Percentiles rank a stretch among this genome's conserved stretches.
Conservation (phyloP, 1,139 yeast genomes). For the Yamadazyma triangularis region DNA sequence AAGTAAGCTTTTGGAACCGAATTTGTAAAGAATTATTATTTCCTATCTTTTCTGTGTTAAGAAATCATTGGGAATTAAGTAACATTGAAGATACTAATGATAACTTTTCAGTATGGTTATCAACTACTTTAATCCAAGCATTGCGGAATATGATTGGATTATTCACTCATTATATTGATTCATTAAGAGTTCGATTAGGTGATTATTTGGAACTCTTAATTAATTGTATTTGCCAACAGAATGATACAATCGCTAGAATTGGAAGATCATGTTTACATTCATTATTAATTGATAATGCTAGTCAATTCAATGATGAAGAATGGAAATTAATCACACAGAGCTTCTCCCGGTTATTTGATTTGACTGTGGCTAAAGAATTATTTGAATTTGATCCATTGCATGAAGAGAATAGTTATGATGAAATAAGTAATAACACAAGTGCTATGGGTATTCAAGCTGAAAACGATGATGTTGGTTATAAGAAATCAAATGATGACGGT, state of each 20-base stretch:
- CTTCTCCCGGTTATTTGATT: slow-evolving; percentile 63
- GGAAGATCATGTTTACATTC: slow-evolving; percentile 87
- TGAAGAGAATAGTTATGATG: slow-evolving; percentile 1
- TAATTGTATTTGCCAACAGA: slow-evolving; percentile 92
- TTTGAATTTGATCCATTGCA: slow-evolving; percentile 60
- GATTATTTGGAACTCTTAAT: slow-evolving; percentile 74
- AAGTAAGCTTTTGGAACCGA: slow-evolving; percentile 73
- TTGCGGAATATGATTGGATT: slow-evolving; percentile 82
- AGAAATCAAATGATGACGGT: slow-evolving; percentile 6
- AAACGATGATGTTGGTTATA: slow-evolving; percentile 4
- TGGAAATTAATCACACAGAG: slow-evolving; percentile 73
- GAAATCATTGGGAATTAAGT: slow-evolving; percentile 70
- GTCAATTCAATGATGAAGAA: slow-evolving; percentile 57
- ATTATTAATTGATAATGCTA: slow-evolving; percentile 67
- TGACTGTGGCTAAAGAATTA: slow-evolving; percentile 83
- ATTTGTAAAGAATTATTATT: slow-evolving; percentile 74
- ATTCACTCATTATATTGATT: slow-evolving; percentile 74
- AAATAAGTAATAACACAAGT: slow-evolving; percentile 1
- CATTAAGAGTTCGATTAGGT: slow-evolving; percentile 66
- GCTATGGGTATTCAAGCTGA: too few species aligned
- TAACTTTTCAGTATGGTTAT: slow-evolving; percentile 89
- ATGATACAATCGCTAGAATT: slow-evolving; percentile 91
- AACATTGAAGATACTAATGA: slow-evolving; percentile 55
- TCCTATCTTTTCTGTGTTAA: slow-evolving; percentile 83
- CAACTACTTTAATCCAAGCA: slow-evolving; percentile 95